These are phyloP conservation scores for Suillus bovinus DNA, from an alignment of 768 basidiomycete species.

Conservation along the genomic window DNA sequence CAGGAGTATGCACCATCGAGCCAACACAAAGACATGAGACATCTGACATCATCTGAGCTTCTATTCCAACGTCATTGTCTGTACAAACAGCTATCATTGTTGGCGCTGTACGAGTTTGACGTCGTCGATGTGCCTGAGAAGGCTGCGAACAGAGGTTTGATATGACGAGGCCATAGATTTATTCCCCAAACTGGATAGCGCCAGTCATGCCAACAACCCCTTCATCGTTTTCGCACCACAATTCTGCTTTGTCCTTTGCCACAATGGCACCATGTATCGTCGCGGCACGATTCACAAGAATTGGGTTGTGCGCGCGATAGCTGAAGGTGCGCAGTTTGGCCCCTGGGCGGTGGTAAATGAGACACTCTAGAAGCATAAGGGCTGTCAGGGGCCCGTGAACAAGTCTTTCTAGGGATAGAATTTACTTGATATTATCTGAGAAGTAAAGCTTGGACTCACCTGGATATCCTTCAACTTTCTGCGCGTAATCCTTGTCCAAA, in stretches of 20 bases:
- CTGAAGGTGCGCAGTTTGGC: constrained; percentile 53
- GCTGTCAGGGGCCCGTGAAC: constrained; percentile 86
- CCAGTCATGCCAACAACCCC: constrained; percentile 73
- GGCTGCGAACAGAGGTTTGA: not conserved
- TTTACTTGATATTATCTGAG: constrained; percentile 3
- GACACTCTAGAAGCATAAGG: constrained; percentile 72
- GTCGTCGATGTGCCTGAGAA: not conserved
- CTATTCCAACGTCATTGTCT: not conserved
- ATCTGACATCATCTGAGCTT: not conserved
- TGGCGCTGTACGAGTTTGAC: not conserved
- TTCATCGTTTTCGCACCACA: constrained; percentile 62
- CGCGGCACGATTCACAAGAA: constrained; percentile 52
- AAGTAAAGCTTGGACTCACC: constrained; percentile 37
- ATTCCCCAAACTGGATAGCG: constrained; percentile 26
- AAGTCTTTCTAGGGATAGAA: constrained; percentile 57
- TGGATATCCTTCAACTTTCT: constrained; percentile 67
- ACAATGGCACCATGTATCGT: constrained; percentile 48
- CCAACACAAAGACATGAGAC: not conserved
- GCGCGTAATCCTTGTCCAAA: constrained; percentile 74
- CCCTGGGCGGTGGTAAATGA: constrained; percentile 49
- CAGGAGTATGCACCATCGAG: not conserved
- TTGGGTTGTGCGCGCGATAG: constrained; percentile 69
- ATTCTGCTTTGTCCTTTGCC: constrained; percentile 36
- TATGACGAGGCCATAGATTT: not conserved
- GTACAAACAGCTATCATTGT: too few species aligned